These are phyloP conservation scores for Oryza meyeriana DNA, from an alignment of 176 grass and related monocot genomes.

Conservation along the genomic window DNA sequence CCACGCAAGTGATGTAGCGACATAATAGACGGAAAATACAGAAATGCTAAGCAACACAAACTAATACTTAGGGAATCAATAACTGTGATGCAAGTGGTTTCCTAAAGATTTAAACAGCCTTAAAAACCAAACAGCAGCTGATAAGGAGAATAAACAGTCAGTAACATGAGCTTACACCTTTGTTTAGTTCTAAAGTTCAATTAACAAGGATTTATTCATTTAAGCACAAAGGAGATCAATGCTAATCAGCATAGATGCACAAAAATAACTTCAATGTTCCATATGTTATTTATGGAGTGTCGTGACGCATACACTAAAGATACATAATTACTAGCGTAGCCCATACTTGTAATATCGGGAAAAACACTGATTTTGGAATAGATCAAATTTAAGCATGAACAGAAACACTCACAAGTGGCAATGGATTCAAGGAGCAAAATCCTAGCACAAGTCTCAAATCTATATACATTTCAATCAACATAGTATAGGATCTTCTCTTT, in stretches of 20 bases:
- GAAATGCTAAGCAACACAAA: neutral
- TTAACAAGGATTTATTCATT: constrained; percentile 4
- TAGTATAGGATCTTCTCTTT: no score
- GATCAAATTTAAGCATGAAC: neutral
- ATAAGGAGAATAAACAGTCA: neutral
- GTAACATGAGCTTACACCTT: neutral
- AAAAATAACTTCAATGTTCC: neutral
- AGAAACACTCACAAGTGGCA: neutral
- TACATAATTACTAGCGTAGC: neutral
- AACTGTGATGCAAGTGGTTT: neutral
- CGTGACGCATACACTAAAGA: neutral
- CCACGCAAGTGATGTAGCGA: neutral
- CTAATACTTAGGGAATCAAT: neutral
- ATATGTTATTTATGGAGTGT: neutral
- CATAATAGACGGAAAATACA: neutral
- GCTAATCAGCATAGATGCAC: neutral
- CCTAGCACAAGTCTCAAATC: neutral
- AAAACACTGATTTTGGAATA: neutral
- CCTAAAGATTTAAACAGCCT: neutral
- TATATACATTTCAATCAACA: neutral
- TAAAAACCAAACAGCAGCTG: constrained; percentile 3
- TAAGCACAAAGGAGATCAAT: neutral
- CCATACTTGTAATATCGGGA: neutral
- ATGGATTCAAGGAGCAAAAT: constrained; percentile 9
- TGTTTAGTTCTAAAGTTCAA: neutral